Evolutionary conservation across 805 yeast species (phyloP), one percentile per base, ranked within the genome.

Genomic region (Cyberlindnera veronae): DNA sequence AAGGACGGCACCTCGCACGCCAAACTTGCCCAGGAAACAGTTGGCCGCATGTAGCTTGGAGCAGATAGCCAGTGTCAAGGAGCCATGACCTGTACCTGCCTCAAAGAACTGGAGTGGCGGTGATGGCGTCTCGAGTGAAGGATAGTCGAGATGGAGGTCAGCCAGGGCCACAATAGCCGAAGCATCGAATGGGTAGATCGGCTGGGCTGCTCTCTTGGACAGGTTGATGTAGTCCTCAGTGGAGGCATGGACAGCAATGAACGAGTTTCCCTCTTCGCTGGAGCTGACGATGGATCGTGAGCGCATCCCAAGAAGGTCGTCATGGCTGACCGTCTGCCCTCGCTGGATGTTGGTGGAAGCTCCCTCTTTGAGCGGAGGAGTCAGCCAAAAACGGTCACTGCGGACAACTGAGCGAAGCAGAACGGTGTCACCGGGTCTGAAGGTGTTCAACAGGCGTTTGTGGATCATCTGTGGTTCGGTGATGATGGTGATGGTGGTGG

Each of bases 81-180:
- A 72, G 0, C 79, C 79, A 54, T 73, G 78, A 2, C 79, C 79
- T 2, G 79, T 74, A 4, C 79, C 79, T 1, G 77, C 77, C 47
- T 74, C 79, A 15, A 74, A 53, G 41, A 64, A 66, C 36, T 72
- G 74, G 10, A 60, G 39, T 1, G 72, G 71, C 3, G 37, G 21
- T 2, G 36, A 19, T 3, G 57, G 49, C 7, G 26, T 39, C 5
- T 38, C 42, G 36, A 59, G 27, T 8, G 49, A 46, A 5, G 74
- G 74, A 40, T 57, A 67, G 28, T 67, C 72, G 6, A 69, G 50
- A 45, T 72, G 72, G 3, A 74, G 43, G 50, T 74, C 79, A 5
- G 76, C 69, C 24, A 74, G 43, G 6, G 62, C 52, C 1, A 69
- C 77, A 23, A 74, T 71, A 4, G 72, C 62, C 1, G 68, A 60